Percentiles rank a stretch among this genome's conserved stretches.
Evolutionary conservation across 2,329 filamentous ascomycete species (phyloP).

Genomic region (Penicillium nordicum): DNA sequence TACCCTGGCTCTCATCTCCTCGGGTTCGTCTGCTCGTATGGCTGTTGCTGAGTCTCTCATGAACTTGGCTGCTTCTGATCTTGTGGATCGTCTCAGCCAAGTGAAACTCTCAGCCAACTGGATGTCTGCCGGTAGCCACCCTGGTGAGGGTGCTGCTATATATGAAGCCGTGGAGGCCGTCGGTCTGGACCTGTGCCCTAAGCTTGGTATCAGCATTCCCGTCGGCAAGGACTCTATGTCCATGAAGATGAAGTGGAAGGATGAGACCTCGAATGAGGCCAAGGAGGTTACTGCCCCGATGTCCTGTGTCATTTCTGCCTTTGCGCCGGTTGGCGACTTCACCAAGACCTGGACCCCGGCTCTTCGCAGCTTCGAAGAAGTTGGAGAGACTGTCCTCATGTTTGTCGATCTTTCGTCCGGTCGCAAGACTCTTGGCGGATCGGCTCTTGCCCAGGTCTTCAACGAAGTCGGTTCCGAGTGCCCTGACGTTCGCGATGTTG

Average conservation of each 20-base stretch:
- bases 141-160: conserved; percentile 84
- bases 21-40: conserved; percentile 90
- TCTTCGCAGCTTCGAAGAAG: conserved; percentile 75
- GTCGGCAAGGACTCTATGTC: conserved; percentile 98
- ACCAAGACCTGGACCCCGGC: conserved; percentile 91
- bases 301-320: conserved; percentile 86
- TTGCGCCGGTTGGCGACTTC: conserved; percentile 77
- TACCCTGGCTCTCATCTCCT: conserved; percentile 80
- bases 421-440: conserved; percentile 79
- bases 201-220: conserved; percentile 87
- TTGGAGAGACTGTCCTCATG: conserved; percentile 82
- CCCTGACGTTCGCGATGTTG: conserved; percentile 79
- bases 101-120: conserved; percentile 94
- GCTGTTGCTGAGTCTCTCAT: conserved; percentile 89
- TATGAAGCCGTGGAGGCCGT: conserved; percentile 94
- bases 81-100: conserved; percentile 68
- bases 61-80: conserved; percentile 81
- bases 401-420: conserved; percentile 86
- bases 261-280: conserved; percentile 59
- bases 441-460: conserved; percentile 85
- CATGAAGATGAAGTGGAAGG: conserved; percentile 97
- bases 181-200: conserved; percentile 85
- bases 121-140: conserved; percentile 96
- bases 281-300: conserved; percentile 91
- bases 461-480: conserved; percentile 78